Percentiles rank a stretch among this genome's conserved stretches.
phyloP scores from a whole-genome alignment of 2,329 filamentous ascomycete species.

The Beauveria medogensis region DNA sequence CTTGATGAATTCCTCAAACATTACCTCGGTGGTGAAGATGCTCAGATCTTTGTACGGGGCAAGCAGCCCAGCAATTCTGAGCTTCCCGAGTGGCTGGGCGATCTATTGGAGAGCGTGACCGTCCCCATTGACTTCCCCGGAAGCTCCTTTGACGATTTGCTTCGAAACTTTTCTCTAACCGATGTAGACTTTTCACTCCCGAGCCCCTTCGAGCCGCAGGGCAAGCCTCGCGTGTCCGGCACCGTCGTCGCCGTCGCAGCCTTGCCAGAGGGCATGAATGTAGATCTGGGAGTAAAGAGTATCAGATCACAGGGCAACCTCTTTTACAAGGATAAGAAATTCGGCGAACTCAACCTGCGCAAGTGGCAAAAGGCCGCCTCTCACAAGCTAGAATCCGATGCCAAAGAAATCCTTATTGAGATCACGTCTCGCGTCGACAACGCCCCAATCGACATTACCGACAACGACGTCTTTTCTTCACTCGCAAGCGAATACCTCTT shows the following conservation, averaged over 20 bases:
- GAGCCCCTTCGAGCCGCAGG: constrained; percentile 63
- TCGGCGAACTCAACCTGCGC: constrained; percentile 70
- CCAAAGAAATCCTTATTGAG: constrained; percentile 54
- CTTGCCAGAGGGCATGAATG: constrained; percentile 79
- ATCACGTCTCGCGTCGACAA: constrained; percentile 71
- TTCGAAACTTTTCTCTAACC: constrained; percentile 79
- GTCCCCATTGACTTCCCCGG: constrained; percentile 81
- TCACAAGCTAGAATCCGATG: constrained; percentile 50
- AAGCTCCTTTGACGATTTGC: constrained; percentile 69
- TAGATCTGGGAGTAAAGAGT: constrained; percentile 68
- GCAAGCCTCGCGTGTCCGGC: constrained; percentile 74
- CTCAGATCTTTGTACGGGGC: constrained; percentile 76
- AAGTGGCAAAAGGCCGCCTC: constrained; percentile 84
- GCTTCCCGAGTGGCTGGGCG: constrained; percentile 74
- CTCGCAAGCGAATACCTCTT: constrained; percentile 78
- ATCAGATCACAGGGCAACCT: constrained; percentile 75
- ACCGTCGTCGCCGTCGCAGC: constrained; percentile 71
- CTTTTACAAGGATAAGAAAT: constrained; percentile 66
- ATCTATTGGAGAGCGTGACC: constrained; percentile 72
- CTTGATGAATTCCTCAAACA: constrained; percentile 72
- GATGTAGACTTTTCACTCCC: constrained; percentile 84
- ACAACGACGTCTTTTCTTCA: constrained; percentile 69
- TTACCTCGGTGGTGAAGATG: constrained; percentile 73
- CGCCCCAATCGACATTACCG: constrained; percentile 74
- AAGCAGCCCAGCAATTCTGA: constrained; percentile 56